Percentiles rank a stretch among this genome's conserved stretches.
phyloP scores from a whole-genome alignment of 768 basidiomycete species.

The Russula ochroleuca region DNA sequence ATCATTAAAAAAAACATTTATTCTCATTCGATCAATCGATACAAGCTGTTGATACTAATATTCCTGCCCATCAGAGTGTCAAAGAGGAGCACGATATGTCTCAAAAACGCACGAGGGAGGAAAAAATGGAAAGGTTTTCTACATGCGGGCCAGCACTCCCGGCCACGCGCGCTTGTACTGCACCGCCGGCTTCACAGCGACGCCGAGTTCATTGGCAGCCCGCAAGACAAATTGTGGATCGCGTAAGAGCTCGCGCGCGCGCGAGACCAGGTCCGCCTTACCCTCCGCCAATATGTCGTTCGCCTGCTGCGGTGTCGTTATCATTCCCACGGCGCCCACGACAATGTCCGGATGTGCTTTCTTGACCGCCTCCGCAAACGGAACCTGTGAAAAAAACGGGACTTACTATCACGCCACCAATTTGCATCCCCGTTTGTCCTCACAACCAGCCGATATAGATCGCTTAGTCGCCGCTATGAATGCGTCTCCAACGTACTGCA shows the following conservation, averaged over 20 bases:
- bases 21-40: too few relatives aligned
- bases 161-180: constrained; percentile 66
- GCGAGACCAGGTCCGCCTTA: constrained; percentile 62
- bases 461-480: constrained; percentile 53
- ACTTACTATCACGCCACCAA: too few relatives aligned
- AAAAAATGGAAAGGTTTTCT: not conserved
- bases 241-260: constrained; percentile 64
- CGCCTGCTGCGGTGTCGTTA: constrained; percentile 56
- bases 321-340: constrained; percentile 69
- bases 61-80: too few relatives aligned
- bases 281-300: constrained; percentile 59
- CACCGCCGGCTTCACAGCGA: constrained; percentile 61
- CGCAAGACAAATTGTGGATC: constrained; percentile 60
- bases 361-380: constrained; percentile 64
- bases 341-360: constrained; percentile 51
- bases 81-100: too few relatives aligned
- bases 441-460: constrained; percentile 59
- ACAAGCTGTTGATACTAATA: not conserved
- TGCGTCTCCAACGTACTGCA: constrained; percentile 55
- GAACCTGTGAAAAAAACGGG: constrained; percentile 42
- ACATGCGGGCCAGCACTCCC: constrained; percentile 35
- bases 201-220: constrained; percentile 60
- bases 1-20: too few relatives aligned
- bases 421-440: constrained; percentile 28
- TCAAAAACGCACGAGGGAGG: too few relatives aligned